A percentile compares a stretch with the other conserved stretches of the same genome.
Conservation (phyloP, 2,329 filamentous ascomycete genomes). For the Nigrospora osmanthi region DNA sequence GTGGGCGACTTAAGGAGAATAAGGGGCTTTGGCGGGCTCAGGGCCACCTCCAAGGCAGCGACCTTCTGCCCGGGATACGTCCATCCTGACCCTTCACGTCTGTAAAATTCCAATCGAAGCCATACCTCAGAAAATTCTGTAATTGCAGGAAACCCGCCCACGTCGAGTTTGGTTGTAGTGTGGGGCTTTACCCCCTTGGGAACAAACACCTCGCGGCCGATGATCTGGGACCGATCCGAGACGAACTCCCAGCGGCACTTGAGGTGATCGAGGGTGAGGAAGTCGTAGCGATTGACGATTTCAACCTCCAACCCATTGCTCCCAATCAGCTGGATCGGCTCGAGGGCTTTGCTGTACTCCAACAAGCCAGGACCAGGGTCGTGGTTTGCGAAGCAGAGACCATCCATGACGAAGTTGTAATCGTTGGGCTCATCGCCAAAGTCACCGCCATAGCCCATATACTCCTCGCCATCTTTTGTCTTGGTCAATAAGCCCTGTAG, state of each 20-base stretch:
- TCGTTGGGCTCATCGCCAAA: conserved; percentile 55
- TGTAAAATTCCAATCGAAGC: conserved; percentile 38
- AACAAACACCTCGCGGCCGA: conserved; percentile 27
- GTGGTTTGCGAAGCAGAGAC: conserved; percentile 41
- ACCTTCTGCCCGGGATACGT: conserved; percentile 40
- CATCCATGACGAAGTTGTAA: conserved; percentile 51
- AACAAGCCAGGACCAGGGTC: conserved; percentile 40
- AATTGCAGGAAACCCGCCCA: conserved; percentile 22
- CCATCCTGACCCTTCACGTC: conserved; percentile 40
- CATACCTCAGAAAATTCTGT: conserved; percentile 28
- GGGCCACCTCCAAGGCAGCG: conserved; percentile 38
- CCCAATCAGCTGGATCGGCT: conserved; percentile 46
- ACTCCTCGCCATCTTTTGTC: conserved; percentile 32
- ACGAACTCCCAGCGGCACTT: conserved; percentile 33
- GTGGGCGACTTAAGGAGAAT: conserved; percentile 14
- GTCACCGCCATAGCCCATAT: conserved; percentile 53
- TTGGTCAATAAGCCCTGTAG: conserved; percentile 32
- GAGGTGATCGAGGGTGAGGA: conserved; percentile 41
- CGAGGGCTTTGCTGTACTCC: conserved; percentile 51
- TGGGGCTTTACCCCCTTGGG: conserved; percentile 37
- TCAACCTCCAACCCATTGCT: conserved; percentile 32
- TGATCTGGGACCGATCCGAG: conserved; percentile 26
- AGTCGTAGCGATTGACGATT: conserved; percentile 48
- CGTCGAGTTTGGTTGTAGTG: conserved; percentile 22
- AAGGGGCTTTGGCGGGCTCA: conserved; percentile 25